Conservation (phyloP, 768 basidiomycete species). For the Hygrocybe punicea region DNA sequence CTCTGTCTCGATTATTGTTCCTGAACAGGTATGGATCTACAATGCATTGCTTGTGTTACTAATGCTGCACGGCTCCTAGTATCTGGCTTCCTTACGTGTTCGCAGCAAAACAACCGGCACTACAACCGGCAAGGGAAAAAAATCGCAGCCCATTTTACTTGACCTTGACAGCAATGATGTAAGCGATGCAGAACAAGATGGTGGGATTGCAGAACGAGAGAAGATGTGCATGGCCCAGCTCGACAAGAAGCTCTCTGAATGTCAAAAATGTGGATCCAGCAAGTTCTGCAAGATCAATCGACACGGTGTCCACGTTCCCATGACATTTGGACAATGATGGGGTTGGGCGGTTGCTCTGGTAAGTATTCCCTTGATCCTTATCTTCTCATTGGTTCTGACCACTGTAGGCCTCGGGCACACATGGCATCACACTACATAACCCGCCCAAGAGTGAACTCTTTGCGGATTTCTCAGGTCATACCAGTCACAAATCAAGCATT, state of each 20-base stretch:
- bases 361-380: no score
- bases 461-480: no score
- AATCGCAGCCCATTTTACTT: not conserved
- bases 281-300: no score
- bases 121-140: not conserved
- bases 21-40: not conserved
- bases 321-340: no score
- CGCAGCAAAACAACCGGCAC: not conserved
- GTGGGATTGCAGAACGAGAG: not conserved
- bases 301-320: no score
- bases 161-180: not conserved
- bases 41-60: not conserved
- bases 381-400: no score
- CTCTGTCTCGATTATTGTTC: not conserved
- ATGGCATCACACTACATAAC: no score
- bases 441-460: no score
- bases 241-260: not conserved
- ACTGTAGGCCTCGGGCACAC: no score
- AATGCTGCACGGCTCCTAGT: not conserved
- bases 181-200: not conserved
- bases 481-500: no score
- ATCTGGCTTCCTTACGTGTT: not conserved
- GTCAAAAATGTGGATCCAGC: not conserved
- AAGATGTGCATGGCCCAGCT: not conserved
- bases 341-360: no score